phyloP scores from a whole-genome alignment of 139 green algal species.

The Tetratostichococcus sp. region DNA sequence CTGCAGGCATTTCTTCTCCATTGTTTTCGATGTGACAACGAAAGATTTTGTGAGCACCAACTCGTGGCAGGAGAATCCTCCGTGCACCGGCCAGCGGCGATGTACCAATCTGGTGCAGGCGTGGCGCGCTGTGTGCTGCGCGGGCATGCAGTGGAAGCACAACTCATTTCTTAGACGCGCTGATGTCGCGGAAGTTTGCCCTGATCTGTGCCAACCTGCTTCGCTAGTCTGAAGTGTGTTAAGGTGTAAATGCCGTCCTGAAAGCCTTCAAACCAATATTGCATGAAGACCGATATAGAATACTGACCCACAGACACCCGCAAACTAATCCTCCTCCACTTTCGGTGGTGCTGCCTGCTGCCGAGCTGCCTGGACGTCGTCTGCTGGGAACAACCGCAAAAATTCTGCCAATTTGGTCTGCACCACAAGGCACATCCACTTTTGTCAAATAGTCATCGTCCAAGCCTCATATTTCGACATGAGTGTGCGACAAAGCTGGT shows the following conservation, averaged over 20 bases:
- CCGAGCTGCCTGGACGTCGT: slow-evolving; percentile 36
- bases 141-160: not conserved
- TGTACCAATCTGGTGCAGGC: not conserved
- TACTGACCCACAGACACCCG: too few relatives aligned
- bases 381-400: slow-evolving; percentile 35
- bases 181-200: not conserved
- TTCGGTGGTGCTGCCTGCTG: slow-evolving; percentile 15
- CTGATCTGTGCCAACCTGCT: not conserved
- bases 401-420: slow-evolving; percentile 41
- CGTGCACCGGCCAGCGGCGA: not conserved
- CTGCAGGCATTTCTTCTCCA: not conserved
- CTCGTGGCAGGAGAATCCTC: not conserved
- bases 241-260: too few relatives aligned
- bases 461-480: too few relatives aligned
- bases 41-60: not conserved
- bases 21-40: not conserved
- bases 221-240: not conserved
- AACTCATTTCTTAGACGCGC: not conserved
- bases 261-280: too few relatives aligned
- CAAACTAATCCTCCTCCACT: too few relatives aligned
- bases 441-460: too few relatives aligned
- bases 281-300: too few relatives aligned
- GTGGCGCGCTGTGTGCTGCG: not conserved
- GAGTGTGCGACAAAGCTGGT: too few relatives aligned
- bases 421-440: not conserved